Percentiles rank a stretch among this genome's conserved stretches.
phyloP scores from a whole-genome alignment of 1,139 yeast genomes.

The Trichomonascaceae sp. region DNA sequence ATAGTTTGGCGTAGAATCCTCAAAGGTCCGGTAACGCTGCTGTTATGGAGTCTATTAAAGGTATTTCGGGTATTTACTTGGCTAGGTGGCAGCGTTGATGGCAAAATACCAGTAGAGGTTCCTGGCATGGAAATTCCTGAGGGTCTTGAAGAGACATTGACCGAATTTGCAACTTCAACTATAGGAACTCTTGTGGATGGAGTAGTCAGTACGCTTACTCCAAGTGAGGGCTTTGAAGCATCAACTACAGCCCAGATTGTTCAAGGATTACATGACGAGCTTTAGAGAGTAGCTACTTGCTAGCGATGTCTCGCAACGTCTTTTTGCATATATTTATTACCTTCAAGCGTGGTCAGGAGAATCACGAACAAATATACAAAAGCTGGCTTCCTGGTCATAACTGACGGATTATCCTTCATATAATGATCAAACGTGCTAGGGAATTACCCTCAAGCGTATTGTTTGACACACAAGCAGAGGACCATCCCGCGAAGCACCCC shows the following conservation, averaged over 20 bases:
- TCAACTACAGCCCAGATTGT: not conserved
- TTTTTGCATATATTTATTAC: not conserved
- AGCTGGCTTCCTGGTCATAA: too few species aligned
- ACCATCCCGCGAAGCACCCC: too few species aligned
- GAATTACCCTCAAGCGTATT: too few species aligned
- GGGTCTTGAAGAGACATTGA: not conserved
- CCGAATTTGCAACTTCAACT: not conserved
- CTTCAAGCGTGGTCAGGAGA: not conserved
- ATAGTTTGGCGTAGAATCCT: slow-evolving; percentile 60
- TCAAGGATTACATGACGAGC: not conserved
- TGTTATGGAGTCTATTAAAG: slow-evolving; percentile 43
- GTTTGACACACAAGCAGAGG: too few species aligned
- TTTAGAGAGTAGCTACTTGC: not conserved
- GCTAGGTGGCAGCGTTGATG: slow-evolving; percentile 1
- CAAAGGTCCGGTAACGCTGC: slow-evolving; percentile 47
- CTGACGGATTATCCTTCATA: too few species aligned
- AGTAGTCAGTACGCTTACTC: not conserved
- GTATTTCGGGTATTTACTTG: slow-evolving; percentile 1
- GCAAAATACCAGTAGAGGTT: not conserved
- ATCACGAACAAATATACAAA: too few species aligned
- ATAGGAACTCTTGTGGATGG: not conserved
- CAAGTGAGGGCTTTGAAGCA: not conserved
- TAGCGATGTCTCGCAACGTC: too few species aligned
- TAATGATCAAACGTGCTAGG: too few species aligned
- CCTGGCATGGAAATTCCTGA: not conserved